phyloP scores from a whole-genome alignment of 441 rosid genomes.

The Pelargonium fulgidum region DNA sequence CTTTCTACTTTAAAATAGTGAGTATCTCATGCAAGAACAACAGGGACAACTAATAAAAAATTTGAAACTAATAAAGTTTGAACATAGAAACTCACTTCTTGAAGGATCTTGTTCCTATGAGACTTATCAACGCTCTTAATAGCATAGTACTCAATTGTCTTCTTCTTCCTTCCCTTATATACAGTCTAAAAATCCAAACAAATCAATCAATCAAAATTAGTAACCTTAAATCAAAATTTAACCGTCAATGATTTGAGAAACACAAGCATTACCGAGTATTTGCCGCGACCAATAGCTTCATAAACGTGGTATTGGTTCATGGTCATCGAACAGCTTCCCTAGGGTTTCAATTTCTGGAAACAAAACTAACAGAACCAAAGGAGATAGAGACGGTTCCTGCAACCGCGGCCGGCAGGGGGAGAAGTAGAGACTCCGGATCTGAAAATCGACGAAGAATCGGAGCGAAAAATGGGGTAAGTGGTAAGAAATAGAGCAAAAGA shows the following conservation, averaged over 20 bases:
- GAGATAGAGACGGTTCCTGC: not conserved
- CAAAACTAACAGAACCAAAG: not conserved
- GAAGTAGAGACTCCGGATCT: not conserved
- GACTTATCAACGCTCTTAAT: slow-evolving; percentile 93
- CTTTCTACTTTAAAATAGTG: not conserved
- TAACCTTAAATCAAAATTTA: not conserved
- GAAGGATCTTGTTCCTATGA: slow-evolving; percentile 81
- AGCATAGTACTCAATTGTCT: slow-evolving; percentile 88
- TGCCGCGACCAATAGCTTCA: slow-evolving; percentile 94
- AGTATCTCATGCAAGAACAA: not conserved
- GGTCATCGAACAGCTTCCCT: slow-evolving; percentile 15
- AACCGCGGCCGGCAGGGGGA: not conserved
- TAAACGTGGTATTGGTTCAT: slow-evolving; percentile 94
- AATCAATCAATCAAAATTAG: slow-evolving; percentile 6
- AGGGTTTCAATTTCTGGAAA: slow-evolving; percentile 23
- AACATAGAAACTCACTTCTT: slow-evolving; percentile 52
- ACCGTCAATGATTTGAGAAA: not conserved
- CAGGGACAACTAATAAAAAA: not conserved
- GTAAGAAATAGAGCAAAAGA: slow-evolving; percentile 2
- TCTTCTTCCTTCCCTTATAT: slow-evolving; percentile 96
- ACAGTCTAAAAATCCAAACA: slow-evolving; percentile 42
- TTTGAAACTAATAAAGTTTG: not conserved
- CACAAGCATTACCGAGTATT: slow-evolving; percentile 63
- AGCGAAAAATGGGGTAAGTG: not conserved
- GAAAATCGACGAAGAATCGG: not conserved